phyloP scores from a whole-genome alignment of 805 yeast genomes.

The Saturnispora sanitii region DNA sequence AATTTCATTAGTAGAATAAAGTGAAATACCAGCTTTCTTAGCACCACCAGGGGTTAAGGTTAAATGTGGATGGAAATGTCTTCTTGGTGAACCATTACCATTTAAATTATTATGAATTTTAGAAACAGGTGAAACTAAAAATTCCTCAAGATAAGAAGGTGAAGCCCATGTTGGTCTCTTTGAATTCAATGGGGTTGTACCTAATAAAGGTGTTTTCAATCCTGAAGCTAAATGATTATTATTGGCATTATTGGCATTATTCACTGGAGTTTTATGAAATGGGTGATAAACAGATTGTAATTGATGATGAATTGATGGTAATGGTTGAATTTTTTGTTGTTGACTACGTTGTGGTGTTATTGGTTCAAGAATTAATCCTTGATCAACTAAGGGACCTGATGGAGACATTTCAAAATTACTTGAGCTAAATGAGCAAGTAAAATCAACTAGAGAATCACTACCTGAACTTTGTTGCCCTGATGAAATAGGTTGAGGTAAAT shows the following conservation, averaged over 20 bases:
- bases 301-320: constrained; percentile 15
- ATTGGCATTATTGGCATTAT: too few species aligned
- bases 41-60: too few species aligned
- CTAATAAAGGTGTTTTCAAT: constrained; percentile 22
- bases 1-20: constrained; percentile 36
- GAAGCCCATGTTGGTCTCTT: constrained; percentile 52
- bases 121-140: constrained; percentile 43
- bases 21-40: constrained; percentile 10
- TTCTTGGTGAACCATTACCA: background rate
- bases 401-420: constrained; percentile 60
- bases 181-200: constrained; percentile 24
- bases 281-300: constrained; percentile 1
- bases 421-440: constrained; percentile 56
- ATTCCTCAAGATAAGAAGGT: constrained; percentile 58
- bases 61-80: too few species aligned
- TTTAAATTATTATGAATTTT: background rate
- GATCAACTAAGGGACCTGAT: constrained; percentile 38
- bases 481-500: background rate
- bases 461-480: too few species aligned
- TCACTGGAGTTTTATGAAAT: too few species aligned
- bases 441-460: constrained; percentile 33
- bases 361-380: constrained; percentile 61
- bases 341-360: constrained; percentile 38
- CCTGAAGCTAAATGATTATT: constrained; percentile 6
- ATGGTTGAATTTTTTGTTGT: constrained; percentile 2